Conservation (phyloP, 805 yeast genomes). For the Teunomyces pallodes region DNA sequence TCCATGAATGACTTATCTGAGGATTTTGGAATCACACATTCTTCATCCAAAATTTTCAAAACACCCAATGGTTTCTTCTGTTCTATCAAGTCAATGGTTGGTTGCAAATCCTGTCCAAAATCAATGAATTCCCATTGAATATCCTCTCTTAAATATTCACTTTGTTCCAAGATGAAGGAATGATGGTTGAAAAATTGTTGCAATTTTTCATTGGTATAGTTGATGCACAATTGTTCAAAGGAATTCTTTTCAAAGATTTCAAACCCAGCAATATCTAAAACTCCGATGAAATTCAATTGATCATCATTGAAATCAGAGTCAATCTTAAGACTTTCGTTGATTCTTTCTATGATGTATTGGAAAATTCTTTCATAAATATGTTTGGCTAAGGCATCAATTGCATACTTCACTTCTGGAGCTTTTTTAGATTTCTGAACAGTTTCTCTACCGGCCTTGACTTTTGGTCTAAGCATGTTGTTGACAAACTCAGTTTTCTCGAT, state of each 20-base stretch:
- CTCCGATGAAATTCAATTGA: constrained; percentile 47
- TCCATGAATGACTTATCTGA: constrained; percentile 80
- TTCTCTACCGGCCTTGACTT: constrained; percentile 89
- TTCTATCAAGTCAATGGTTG: constrained; percentile 91
- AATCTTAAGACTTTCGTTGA: constrained; percentile 59
- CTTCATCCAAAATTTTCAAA: constrained; percentile 86
- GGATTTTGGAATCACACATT: constrained; percentile 90
- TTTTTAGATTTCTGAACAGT: constrained; percentile 75
- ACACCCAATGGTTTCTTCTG: constrained; percentile 72
- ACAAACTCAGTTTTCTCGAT: constrained; percentile 51
- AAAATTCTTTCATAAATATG: constrained; percentile 82
- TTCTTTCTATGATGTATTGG: constrained; percentile 68
- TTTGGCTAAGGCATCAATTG: constrained; percentile 86
- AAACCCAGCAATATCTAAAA: constrained; percentile 61
- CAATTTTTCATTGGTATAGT: constrained; percentile 57
- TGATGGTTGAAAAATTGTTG: constrained; percentile 65
- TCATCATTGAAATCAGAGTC: constrained; percentile 25
- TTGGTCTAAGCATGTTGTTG: constrained; percentile 66
- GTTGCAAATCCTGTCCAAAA: constrained; percentile 91
- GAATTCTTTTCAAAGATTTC: constrained; percentile 58
- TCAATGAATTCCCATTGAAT: constrained; percentile 77
- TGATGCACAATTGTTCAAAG: constrained; percentile 60
- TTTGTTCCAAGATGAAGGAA: constrained; percentile 58
- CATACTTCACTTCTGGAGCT: constrained; percentile 73
- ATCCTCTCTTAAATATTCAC: constrained; percentile 57